These are phyloP conservation scores for Penicillium sp. DNA, from an alignment of 2,329 filamentous ascomycete genomes.

Conservation along the genomic window DNA sequence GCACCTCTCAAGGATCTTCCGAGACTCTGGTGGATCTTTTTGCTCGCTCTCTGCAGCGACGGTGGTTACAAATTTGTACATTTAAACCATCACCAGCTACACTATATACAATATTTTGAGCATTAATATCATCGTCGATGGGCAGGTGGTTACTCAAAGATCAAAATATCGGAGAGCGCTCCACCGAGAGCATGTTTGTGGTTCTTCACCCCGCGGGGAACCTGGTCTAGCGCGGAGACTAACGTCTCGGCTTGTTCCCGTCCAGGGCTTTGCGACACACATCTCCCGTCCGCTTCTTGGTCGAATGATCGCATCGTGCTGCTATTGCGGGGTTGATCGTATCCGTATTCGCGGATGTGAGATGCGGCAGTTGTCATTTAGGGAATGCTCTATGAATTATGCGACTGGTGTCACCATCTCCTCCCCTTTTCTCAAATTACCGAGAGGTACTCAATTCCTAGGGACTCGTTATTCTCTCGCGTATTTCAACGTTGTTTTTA, in stretches of 20 bases:
- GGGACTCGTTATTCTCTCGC: too few species aligned
- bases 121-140: not conserved
- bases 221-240: conserved; percentile 11
- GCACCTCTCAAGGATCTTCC: not conserved
- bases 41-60: too few species aligned
- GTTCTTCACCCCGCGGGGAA: conserved; percentile 11
- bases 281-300: not conserved
- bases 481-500: too few species aligned
- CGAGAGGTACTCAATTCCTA: too few species aligned
- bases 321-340: not conserved
- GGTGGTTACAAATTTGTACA: too few species aligned
- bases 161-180: not conserved
- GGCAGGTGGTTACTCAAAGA: not conserved
- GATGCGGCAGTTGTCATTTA: not conserved
- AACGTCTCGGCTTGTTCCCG: not conserved
- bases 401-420: not conserved
- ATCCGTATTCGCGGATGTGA: not conserved
- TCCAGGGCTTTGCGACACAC: not conserved
- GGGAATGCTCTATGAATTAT: not conserved
- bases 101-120: too few species aligned
- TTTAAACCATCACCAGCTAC: too few species aligned
- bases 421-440: too few species aligned
- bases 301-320: not conserved
- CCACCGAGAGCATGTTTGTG: not conserved
- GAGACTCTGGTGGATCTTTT: not conserved